phyloP scores from a whole-genome alignment of 176 grass and related monocot species.

The Carex littledalei region DNA sequence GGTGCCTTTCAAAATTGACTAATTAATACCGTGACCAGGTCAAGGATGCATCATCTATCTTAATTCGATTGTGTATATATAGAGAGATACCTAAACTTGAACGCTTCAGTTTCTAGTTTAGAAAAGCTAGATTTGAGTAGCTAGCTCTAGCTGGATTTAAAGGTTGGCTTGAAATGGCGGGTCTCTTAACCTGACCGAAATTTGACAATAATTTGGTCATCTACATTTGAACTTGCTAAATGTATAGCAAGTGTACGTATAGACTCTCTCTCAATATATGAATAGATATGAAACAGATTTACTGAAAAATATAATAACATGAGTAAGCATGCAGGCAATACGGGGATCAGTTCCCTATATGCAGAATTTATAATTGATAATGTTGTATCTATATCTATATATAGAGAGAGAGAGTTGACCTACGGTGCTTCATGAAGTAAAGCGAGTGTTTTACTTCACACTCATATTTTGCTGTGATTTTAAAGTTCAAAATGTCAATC shows the following conservation, averaged over 20 bases:
- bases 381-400: not conserved
- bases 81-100: not conserved
- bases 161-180: not conserved
- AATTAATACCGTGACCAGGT: not conserved
- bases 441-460: too few species aligned
- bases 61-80: not conserved
- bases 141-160: too few species aligned
- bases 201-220: slow-evolving; percentile 8
- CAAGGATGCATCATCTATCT: not conserved
- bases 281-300: not conserved
- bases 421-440: too few species aligned
- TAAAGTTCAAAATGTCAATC: too few species aligned
- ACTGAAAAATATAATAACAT: not conserved
- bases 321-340: not conserved
- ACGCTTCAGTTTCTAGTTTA: not conserved
- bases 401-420: too few species aligned
- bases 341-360: too few species aligned
- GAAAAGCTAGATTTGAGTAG: not conserved
- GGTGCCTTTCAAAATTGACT: not conserved
- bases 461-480: too few species aligned
- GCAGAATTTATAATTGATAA: not conserved
- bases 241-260: not conserved
- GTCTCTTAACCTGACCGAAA: not conserved
- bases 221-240: slow-evolving; percentile 10
- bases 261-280: not conserved